These are phyloP conservation scores for Exophiala bonariae DNA, from an alignment of 2,329 filamentous ascomycete genomes.

Conservation along the genomic window DNA sequence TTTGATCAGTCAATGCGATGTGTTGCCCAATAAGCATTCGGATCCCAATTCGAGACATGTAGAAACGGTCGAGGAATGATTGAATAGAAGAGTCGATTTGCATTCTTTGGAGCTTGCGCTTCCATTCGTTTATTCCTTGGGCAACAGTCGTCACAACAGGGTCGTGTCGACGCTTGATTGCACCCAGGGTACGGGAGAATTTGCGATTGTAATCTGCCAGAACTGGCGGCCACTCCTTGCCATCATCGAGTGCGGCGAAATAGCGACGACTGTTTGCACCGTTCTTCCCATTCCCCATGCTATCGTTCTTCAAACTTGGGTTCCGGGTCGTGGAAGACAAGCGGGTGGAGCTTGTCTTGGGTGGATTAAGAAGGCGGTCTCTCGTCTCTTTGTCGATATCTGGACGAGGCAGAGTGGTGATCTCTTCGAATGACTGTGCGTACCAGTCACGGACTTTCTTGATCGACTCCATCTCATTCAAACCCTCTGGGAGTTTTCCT, in stretches of 20 bases:
- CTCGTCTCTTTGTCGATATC: slow-evolving; percentile 72
- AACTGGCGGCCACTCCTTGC: slow-evolving; percentile 87
- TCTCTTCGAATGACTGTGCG: slow-evolving; percentile 99
- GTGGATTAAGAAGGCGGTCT: slow-evolving; percentile 66
- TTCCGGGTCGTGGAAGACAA: slow-evolving; percentile 84
- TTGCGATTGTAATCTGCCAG: slow-evolving; percentile 90
- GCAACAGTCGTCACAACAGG: slow-evolving; percentile 97
- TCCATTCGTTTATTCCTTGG: slow-evolving; percentile 97
- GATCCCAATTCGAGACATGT: slow-evolving; percentile 99
- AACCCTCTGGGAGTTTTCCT: slow-evolving; percentile 84
- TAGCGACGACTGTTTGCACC: slow-evolving; percentile 67
- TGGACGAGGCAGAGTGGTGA: slow-evolving; percentile 81
- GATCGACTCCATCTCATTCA: slow-evolving; percentile 98
- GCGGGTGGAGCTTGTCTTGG: slow-evolving; percentile 57
- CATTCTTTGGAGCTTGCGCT: slow-evolving; percentile 92
- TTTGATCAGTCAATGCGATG: slow-evolving; percentile 93
- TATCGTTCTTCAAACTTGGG: slow-evolving; percentile 78
- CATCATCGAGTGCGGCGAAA: slow-evolving; percentile 88
- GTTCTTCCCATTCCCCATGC: slow-evolving; percentile 53
- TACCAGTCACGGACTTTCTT: slow-evolving; percentile 97
- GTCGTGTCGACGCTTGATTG: slow-evolving; percentile 94
- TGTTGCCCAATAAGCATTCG: slow-evolving; percentile 99
- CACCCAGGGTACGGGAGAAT: slow-evolving; percentile 84
- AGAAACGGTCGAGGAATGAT: slow-evolving; percentile 96
- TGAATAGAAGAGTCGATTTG: slow-evolving; percentile 96